Percentiles rank a stretch among this genome's conserved stretches.
phyloP scores from a whole-genome alignment of 1,139 yeast species.

The Geotrichum carabidarum region DNA sequence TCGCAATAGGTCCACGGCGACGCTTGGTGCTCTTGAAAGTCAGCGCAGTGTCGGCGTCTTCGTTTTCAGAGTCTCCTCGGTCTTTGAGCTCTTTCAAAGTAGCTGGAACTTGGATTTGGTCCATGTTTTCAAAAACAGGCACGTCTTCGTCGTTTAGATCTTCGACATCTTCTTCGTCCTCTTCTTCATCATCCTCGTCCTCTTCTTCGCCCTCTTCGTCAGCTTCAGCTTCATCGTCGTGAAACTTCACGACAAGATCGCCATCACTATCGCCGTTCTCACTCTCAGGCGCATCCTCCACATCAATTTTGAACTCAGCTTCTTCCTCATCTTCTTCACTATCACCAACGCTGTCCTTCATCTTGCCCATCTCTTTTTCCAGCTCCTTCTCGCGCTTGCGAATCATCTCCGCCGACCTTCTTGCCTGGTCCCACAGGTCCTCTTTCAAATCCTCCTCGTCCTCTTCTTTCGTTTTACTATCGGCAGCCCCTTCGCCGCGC shows the following conservation, averaged over 20 bases:
- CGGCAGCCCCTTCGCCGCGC: constrained; percentile 29
- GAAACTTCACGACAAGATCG: constrained; percentile 14
- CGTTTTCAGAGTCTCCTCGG: not conserved
- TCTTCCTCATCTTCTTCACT: constrained; percentile 28
- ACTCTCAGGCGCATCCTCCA: constrained; percentile 29
- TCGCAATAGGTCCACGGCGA: constrained; percentile 7
- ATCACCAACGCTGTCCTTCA: constrained; percentile 23
- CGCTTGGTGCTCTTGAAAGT: not conserved
- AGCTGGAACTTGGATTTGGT: constrained; percentile 4
- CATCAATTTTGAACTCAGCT: constrained; percentile 27
- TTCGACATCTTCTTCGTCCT: constrained; percentile 19
- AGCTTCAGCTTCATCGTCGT: constrained; percentile 29
- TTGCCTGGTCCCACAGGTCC: constrained; percentile 56
- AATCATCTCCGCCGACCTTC: constrained; percentile 33
- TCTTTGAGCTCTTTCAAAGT: not conserved
- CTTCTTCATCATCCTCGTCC: constrained; percentile 25
- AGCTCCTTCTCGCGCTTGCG: constrained; percentile 34
- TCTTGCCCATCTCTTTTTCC: constrained; percentile 29
- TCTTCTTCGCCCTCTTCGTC: constrained; percentile 33
- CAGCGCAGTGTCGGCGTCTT: not conserved
- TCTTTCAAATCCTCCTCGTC: constrained; percentile 40
- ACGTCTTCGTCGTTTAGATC: constrained; percentile 20
- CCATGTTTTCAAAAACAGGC: not conserved
- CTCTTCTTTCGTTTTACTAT: constrained; percentile 29
- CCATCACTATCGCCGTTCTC: constrained; percentile 26